Base-by-base conservation (phyloP, 2,329 filamentous ascomycete species). In the Chaetomium sp. region DNA sequence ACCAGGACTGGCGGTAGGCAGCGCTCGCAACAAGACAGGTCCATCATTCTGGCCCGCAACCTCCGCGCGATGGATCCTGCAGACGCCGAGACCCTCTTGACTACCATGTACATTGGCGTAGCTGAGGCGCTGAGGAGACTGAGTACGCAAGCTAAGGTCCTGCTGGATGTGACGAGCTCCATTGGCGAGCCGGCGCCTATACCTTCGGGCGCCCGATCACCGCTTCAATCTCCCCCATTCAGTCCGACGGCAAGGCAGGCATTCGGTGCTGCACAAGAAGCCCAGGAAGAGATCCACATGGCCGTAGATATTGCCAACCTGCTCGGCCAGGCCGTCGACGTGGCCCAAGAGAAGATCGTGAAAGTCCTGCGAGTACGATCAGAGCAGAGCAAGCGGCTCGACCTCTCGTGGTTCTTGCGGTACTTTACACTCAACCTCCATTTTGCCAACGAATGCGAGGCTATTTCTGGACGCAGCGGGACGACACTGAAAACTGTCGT, bases 161-260 rank as follows among this genome's bases (percentile, higher is more conserved):
- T 99, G n/a, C 78, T 99, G 8, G 94, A 99, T 70, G 88, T 96
- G 19, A 94, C 91, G 0, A 96, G 91, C 68, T 86, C 83, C 10
- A 78, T 88, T 51, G 77, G 80, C 38, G 67, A 69, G 62, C 27
- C 66, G 6, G 40, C 11, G 66, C 42, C 65, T 66, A 55, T 62
- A 57, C 61, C 71, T 62, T 63, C 67, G 0, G 74, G 72, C 5
- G 56, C 77, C 40, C 75, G 72, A 56, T 80, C 79, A 1, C 72
- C 74, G 1, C 56, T 77, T 8, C 73, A 74, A 60, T 82, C 80
- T 3, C 80, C 80, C 0, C 70, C 80, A 2, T 72, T 77, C 42
- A 83, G 80, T 56, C 79, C 80, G 0, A 70, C 69, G 4, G 70
- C 72, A 43, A 70, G 72, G 11, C 64, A 64, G 35, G 67, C 68